Evolutionary conservation across 345 rosid genomes (phyloP).

Genomic region (Melaleuca quinquenervia): DNA sequence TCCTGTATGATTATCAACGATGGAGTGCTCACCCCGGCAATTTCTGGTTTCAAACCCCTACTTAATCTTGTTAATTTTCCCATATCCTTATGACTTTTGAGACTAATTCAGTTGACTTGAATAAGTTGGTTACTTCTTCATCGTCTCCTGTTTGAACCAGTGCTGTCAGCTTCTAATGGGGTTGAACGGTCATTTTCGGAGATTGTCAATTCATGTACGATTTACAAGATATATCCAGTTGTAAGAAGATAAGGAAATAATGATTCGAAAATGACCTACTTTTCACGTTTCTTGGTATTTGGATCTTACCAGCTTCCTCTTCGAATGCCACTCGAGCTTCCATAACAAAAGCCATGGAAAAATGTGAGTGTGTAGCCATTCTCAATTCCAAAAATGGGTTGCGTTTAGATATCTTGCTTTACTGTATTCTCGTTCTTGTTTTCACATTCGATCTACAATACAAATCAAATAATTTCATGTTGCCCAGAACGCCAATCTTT

Average conservation of each 20-base stretch:
- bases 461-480: not conserved
- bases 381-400: not conserved
- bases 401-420: not conserved
- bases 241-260: not conserved
- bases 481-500: not conserved
- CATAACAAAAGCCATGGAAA: conserved; percentile 5
- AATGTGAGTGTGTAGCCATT: conserved; percentile 23
- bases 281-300: not conserved
- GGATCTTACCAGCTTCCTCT: conserved; percentile 24
- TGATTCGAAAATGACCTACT: not conserved
- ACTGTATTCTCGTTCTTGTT: not conserved
- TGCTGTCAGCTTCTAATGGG: conserved; percentile 41
- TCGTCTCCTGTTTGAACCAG: conserved; percentile 13
- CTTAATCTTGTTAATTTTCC: not conserved
- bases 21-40: conserved; percentile 51
- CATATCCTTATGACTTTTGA: not conserved
- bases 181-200: conserved; percentile 27
- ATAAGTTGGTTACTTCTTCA: not conserved
- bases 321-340: conserved; percentile 1
- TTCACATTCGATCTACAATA: not conserved
- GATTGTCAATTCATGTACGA: conserved; percentile 29
- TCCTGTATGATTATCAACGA: conserved; percentile 51
- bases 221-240: not conserved
- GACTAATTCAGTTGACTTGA: not conserved
- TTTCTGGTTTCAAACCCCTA: conserved; percentile 32